These are phyloP conservation scores for Didymella sp. DNA, from an alignment of 2,329 filamentous ascomycete genomes.

Conservation along the genomic window DNA sequence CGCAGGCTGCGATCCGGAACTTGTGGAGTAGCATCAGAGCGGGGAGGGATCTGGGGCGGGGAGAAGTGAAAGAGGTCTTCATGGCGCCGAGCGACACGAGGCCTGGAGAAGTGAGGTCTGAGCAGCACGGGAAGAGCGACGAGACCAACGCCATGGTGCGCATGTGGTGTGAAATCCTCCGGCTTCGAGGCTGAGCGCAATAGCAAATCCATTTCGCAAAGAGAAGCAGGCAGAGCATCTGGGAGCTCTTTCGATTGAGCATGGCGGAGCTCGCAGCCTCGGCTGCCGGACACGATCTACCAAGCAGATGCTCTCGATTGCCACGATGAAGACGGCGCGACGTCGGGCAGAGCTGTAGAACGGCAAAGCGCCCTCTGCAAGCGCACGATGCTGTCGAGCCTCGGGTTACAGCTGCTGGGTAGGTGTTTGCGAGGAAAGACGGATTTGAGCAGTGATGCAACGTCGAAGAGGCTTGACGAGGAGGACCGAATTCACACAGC, in stretches of 20 bases:
- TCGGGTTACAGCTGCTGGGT: neutral
- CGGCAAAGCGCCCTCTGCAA: neutral
- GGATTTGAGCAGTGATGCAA: neutral
- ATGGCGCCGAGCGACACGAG: conserved; percentile 23
- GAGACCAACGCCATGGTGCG: conserved; percentile 34
- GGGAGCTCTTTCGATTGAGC: neutral
- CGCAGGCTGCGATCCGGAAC: conserved; percentile 33
- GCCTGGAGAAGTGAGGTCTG: neutral
- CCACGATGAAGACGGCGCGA: neutral
- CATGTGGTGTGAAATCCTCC: conserved; percentile 47
- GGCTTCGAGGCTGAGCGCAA: conserved; percentile 30
- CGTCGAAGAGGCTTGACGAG: neutral
- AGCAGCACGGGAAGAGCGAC: conserved; percentile 5
- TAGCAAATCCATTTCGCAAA: neutral
- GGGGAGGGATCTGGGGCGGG: conserved; percentile 34
- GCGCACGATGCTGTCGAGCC: neutral
- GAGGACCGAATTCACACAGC: neutral
- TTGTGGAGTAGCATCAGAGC: conserved; percentile 36
- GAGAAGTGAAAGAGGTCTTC: conserved; percentile 38
- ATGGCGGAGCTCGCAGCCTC: neutral
- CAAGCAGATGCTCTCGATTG: neutral
- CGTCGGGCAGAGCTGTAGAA: neutral
- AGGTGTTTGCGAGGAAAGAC: neutral
- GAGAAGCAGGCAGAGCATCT: neutral
- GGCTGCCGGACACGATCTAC: neutral